Evolutionary conservation across 1,139 yeast species (phyloP).

Genomic region (Chernovozyma aurita): DNA sequence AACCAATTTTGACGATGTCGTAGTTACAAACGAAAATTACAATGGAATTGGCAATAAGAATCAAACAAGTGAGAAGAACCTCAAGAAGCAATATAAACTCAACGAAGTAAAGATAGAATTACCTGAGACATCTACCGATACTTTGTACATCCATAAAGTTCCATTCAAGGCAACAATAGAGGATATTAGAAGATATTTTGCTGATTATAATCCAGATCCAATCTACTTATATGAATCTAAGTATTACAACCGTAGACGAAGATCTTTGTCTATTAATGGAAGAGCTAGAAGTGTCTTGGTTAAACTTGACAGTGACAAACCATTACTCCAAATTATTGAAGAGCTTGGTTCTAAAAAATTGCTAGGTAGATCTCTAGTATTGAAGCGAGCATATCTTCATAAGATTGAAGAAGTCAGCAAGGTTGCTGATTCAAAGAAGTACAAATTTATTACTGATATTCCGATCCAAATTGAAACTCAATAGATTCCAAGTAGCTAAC

Average conservation of each 20-base stretch:
- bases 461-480: background rate
- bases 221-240: constrained; percentile 41
- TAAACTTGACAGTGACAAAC: constrained; percentile 40
- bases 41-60: constrained; percentile 2
- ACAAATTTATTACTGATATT: background rate
- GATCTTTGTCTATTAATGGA: constrained; percentile 11
- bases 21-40: background rate
- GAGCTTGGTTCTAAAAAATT: constrained; percentile 20
- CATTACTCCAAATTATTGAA: constrained; percentile 39
- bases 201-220: constrained; percentile 42
- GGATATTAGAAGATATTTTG: constrained; percentile 39
- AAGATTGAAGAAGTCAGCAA: constrained; percentile 40
- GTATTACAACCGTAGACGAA: constrained; percentile 5
- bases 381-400: constrained; percentile 36
- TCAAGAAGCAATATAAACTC: too few species aligned
- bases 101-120: constrained; percentile 2
- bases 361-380: constrained; percentile 20
- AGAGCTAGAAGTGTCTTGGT: constrained; percentile 48
- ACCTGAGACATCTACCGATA: constrained; percentile 34
- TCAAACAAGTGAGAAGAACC: constrained; percentile 7
- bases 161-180: constrained; percentile 36
- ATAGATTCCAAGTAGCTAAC: background rate
- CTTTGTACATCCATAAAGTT: constrained; percentile 49
- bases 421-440: constrained; percentile 19
- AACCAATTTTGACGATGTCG: background rate